These are phyloP conservation scores for Orbilia blumenaviensis DNA, from an alignment of 2,329 filamentous ascomycete species.

Conservation along the genomic window DNA sequence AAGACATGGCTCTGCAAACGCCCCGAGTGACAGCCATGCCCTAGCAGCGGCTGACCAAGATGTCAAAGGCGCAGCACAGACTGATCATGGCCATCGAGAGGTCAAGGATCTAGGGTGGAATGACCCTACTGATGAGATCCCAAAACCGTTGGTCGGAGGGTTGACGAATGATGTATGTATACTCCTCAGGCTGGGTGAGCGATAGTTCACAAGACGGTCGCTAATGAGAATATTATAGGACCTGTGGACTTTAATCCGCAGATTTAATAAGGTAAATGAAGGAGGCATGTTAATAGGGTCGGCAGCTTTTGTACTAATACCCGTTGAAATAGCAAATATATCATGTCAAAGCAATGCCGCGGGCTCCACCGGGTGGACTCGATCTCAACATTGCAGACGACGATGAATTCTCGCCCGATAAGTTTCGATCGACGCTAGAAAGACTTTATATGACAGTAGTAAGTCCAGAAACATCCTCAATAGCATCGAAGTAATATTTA, in stretches of 20 bases:
- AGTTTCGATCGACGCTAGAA: constrained; percentile 79
- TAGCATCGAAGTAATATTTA: not conserved
- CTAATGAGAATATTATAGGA: constrained; percentile 62
- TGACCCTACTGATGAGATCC: constrained; percentile 64
- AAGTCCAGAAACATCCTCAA: not conserved
- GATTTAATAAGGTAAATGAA: constrained; percentile 70
- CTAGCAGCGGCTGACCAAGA: constrained; percentile 59
- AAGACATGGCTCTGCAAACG: constrained; percentile 47
- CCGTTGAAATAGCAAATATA: constrained; percentile 70
- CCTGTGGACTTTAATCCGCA: constrained; percentile 70
- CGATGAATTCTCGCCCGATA: constrained; percentile 85
- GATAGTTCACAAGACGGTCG: too few species aligned
- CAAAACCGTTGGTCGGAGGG: constrained; percentile 68
- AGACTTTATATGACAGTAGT: constrained; percentile 80
- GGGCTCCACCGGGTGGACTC: constrained; percentile 72
- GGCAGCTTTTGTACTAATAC: too few species aligned
- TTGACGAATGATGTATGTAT: constrained; percentile 65
- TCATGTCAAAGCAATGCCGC: constrained; percentile 73
- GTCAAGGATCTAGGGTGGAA: constrained; percentile 71
- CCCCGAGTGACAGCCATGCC: constrained; percentile 62
- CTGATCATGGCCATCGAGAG: constrained; percentile 60
- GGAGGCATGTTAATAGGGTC: too few species aligned
- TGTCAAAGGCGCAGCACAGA: constrained; percentile 62
- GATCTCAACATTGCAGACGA: constrained; percentile 84
- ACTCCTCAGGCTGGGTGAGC: not conserved